Evolutionary conservation across 495 filamentous ascomycete species (phyloP), one percentile per base, ranked within the genome.

Genomic region (Xylaria acuta): DNA sequence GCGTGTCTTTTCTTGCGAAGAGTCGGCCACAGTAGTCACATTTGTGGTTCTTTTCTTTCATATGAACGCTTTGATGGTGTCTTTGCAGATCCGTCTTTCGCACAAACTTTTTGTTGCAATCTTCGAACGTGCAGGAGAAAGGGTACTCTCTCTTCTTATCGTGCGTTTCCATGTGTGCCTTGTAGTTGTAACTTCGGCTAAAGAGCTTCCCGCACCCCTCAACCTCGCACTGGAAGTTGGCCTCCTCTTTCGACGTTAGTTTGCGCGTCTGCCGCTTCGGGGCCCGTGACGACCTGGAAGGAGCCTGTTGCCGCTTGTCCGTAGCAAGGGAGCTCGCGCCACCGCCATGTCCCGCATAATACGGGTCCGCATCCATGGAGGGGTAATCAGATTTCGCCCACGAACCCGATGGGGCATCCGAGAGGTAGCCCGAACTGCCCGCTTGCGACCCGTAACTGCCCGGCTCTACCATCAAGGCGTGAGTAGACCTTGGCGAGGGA

Each of bases 101-200:
- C 53, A 92, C 92, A 78, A 95, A 95, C 65, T 88, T 88, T 83
- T 91, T 92, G 75, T 82, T 86, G 84, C 92, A 96, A 72, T 88
- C 83, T 58, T 87, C 79, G 45, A 88, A 81, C 16, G 79, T 81
- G 81, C 95, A 98, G 5, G 85, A 82, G 80, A 93, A 90, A 1
- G 90, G 89, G 75, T 92, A 90, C 73, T 88, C 89, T 64, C 89
- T 85, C 63, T 86, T 87, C 3, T 94, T 92, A 80, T 97, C 90
- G 81, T 98, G 95, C 9, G 90, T 95, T 77, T 96, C 93, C 86
- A 96, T 87, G 80, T 98, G 95, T 67, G 93, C 91, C 77, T 92
- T 93, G 81, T 92, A 94, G 82, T 98, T 98, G 82, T 95, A 98
- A 76, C 90, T 92, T 65, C 95, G 84, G 72, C 93, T 93, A 78